phyloP scores from a whole-genome alignment of 768 basidiomycete genomes.

The Tricholoma bakamatsutake region DNA sequence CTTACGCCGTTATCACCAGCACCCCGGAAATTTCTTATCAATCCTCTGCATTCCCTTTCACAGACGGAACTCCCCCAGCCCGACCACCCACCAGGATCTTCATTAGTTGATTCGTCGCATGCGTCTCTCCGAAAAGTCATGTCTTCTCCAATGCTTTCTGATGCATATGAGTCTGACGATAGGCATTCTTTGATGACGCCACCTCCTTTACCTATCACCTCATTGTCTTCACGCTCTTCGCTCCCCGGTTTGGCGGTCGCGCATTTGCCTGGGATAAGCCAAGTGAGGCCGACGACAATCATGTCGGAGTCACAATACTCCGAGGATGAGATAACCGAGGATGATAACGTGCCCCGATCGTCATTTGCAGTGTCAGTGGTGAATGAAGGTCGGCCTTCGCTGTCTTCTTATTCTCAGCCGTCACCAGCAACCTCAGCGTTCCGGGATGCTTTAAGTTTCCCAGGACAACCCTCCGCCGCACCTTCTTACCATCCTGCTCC shows the following conservation, averaged over 20 bases:
- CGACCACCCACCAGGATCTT: conserved; percentile 3
- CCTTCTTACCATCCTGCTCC: conserved; percentile 22
- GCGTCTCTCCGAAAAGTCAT: conserved; percentile 37
- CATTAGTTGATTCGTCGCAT: conserved; percentile 7
- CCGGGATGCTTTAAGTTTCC: conserved; percentile 46
- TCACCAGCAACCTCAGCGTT: conserved; percentile 83
- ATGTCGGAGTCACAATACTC: conserved; percentile 29
- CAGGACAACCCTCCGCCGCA: conserved; percentile 16
- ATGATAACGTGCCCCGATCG: conserved; percentile 30
- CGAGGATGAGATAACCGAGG: conserved; percentile 31
- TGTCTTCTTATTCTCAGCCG: conserved; percentile 63
- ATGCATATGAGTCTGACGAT: conserved; percentile 32
- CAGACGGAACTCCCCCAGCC: conserved; percentile 43
- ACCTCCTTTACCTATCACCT: conserved; percentile 31
- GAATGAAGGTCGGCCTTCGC: conserved; percentile 42
- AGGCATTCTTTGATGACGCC: conserved; percentile 33
- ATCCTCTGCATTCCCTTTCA: conserved; percentile 48
- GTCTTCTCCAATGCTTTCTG: conserved; percentile 50
- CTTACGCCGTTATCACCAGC: conserved; percentile 62
- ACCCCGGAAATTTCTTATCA: conserved; percentile 47
- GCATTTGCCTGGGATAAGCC: conserved; percentile 23
- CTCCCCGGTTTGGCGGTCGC: conserved; percentile 13
- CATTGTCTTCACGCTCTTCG: conserved; percentile 25
- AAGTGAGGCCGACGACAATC: conserved; percentile 13
- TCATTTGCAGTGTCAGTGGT: conserved; percentile 48